Evolutionary conservation across 2,329 filamentous ascomycete species (phyloP), one percentile per base, ranked within the genome.

Genomic region (Metarhizium sp.): DNA sequence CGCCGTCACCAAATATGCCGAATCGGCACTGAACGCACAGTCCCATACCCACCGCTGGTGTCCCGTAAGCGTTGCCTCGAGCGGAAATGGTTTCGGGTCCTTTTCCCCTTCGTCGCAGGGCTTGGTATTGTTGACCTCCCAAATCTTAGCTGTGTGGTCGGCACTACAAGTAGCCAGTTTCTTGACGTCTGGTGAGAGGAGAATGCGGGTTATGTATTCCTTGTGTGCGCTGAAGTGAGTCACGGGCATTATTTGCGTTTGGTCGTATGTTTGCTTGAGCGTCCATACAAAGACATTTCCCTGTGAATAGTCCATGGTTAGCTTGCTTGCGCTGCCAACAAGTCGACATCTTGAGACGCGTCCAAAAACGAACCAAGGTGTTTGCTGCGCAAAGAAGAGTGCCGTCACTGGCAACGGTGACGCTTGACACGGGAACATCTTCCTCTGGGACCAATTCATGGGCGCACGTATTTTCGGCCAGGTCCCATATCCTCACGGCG

Each of bases 21-120:
- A 92, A 69, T 96, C 92, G 30, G 92, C 92, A 59, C 88, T 92
- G 72, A 96, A 96, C 1, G 92, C 92, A 66, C 92, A 96, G 70
- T 96, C 92, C 92, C 92, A 96, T 1, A 96, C 92, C 92, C 92
- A 96, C 54, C 92, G 85, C 73, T 96, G 92, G 72, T 96, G 92
- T 54, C 88, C 90, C 25, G 88, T 88, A 1, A 96, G 81, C 1
- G 90, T 95, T 2, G 90, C 91, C 71, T 96, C 89, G 20, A 95
- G 81, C 10, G 86, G 87, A 62, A 89, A 94, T 46, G 78, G 86
- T 69, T 78, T 81, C 8, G 77, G 71, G 38, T 74, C 71, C 18
- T 69, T 65, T 20, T 59, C 59, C 52, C 46, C 51, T 13, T 73
- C 70, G 25, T 61, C 54, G n/a, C 63, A 59, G 14, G 78, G 75